Conservation (phyloP, 345 rosid genomes). For the Eucalyptus regnans region DNA sequence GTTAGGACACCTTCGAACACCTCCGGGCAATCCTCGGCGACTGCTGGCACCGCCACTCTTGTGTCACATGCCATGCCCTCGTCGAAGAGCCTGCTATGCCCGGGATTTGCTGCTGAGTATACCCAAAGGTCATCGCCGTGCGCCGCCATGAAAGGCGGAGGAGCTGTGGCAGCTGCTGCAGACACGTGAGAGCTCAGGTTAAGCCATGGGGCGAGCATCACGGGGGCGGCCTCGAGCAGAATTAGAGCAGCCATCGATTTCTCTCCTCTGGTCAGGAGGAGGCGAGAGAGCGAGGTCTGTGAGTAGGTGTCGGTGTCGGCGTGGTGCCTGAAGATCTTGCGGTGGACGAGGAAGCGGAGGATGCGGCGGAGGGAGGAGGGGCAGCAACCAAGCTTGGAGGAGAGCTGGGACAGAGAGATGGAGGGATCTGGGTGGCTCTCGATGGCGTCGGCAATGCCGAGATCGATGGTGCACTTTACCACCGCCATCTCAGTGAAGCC, state of each 20-base stretch:
- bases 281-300: constrained; percentile 56
- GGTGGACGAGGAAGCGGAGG: constrained; percentile 52
- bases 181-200: constrained; percentile 24
- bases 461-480: constrained; percentile 71
- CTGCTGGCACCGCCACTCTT: constrained; percentile 19
- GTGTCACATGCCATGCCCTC: constrained; percentile 63
- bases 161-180: background rate
- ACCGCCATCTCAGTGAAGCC: constrained; percentile 46
- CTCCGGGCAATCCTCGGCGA: constrained; percentile 23
- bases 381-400: constrained; percentile 31
- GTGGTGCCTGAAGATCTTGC: constrained; percentile 17
- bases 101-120: constrained; percentile 23
- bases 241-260: constrained; percentile 28
- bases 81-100: constrained; percentile 20
- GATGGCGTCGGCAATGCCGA: constrained; percentile 55
- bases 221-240: constrained; percentile 32
- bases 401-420: constrained; percentile 28
- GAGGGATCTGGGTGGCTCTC: constrained; percentile 30
- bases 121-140: constrained; percentile 44
- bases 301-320: constrained; percentile 12
- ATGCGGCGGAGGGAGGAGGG: constrained; percentile 41
- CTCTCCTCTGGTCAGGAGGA: constrained; percentile 14
- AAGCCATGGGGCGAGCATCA: constrained; percentile 52
- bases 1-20: constrained; percentile 40
- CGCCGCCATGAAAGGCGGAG: constrained; percentile 32